A percentile compares a stretch with the other conserved stretches of the same genome.
Evolutionary conservation across 2,329 filamentous ascomycete species (phyloP).

Genomic region (Arthroderma sp.): DNA sequence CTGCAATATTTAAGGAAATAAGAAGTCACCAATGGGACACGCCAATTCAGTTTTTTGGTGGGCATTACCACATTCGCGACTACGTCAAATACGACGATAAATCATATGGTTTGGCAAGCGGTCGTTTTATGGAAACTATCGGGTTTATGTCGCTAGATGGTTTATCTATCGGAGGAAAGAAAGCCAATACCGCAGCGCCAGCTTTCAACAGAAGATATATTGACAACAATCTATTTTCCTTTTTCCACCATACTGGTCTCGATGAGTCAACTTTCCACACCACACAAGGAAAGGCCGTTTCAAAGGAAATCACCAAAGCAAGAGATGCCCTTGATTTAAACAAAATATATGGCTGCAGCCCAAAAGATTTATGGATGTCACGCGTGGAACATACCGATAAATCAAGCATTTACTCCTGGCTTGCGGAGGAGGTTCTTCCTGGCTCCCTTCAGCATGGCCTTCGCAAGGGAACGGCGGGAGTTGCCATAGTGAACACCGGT

Average conservation of each 20-base stretch:
- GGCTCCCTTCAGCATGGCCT: slow-evolving; percentile 46
- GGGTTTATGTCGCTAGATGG: slow-evolving; percentile 83
- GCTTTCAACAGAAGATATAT: slow-evolving; percentile 73
- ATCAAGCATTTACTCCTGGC: slow-evolving; percentile 68
- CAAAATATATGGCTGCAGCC: slow-evolving; percentile 67
- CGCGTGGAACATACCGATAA: slow-evolving; percentile 60
- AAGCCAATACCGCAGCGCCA: slow-evolving; percentile 15
- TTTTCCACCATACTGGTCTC: slow-evolving; percentile 66
- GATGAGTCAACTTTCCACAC: slow-evolving; percentile 65
- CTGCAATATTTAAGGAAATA: slow-evolving; percentile 64
- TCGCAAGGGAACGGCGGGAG: slow-evolving; percentile 44
- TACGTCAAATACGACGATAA: slow-evolving; percentile 65
- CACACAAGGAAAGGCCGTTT: slow-evolving; percentile 58
- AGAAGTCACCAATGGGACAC: slow-evolving; percentile 62
- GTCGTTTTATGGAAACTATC: slow-evolving; percentile 87
- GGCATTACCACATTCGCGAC: slow-evolving; percentile 80
- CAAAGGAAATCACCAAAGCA: slow-evolving; percentile 53
- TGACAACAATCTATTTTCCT: slow-evolving; percentile 80
- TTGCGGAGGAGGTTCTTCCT: slow-evolving; percentile 63
- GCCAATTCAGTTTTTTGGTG: slow-evolving; percentile 84
- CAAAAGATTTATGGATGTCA: slow-evolving; percentile 67
- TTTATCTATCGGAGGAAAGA: slow-evolving; percentile 31
- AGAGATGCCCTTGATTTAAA: slow-evolving; percentile 61
- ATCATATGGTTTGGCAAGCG: slow-evolving; percentile 69
- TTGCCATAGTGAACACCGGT: slow-evolving; percentile 78